Evolutionary conservation across 768 basidiomycete species (phyloP).

Genomic region (Gloeostereum incarnatum): DNA sequence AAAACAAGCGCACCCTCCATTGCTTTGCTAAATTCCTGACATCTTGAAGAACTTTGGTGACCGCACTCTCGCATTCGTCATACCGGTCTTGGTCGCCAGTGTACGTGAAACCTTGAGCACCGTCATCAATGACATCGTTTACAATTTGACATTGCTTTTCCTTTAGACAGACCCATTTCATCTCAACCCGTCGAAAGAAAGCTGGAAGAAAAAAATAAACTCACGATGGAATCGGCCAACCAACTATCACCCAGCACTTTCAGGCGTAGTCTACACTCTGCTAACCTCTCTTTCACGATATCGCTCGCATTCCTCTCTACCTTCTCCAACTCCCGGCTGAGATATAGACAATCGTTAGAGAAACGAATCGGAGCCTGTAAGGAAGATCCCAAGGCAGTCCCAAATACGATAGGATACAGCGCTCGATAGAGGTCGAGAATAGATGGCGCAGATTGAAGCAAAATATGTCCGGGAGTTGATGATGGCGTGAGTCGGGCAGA

Average conservation of each 20-base stretch:
- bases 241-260: conserved; percentile 54
- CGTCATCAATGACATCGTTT: conserved; percentile 34
- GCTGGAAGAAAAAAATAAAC: conserved; percentile 15
- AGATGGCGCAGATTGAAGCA: conserved; percentile 53
- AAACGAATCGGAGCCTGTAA: conserved; percentile 59
- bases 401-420: conserved; percentile 59
- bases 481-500: conserved; percentile 43
- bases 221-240: conserved; percentile 63
- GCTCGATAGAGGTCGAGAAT: conserved; percentile 76
- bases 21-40: conserved; percentile 54
- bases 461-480: conserved; percentile 37
- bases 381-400: conserved; percentile 30
- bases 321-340: conserved; percentile 43
- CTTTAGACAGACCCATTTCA: conserved; percentile 21
- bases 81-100: conserved; percentile 67
- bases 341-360: conserved; percentile 74
- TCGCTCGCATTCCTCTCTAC: conserved; percentile 18
- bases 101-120: conserved; percentile 57
- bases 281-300: conserved; percentile 33
- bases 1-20: conserved; percentile 53
- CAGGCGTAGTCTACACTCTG: conserved; percentile 42
- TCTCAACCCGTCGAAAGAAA: not conserved
- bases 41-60: conserved; percentile 53
- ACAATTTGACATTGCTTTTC: conserved; percentile 35
- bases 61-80: conserved; percentile 64